These are phyloP conservation scores for Diaporthe citri DNA, from an alignment of 2,329 filamentous ascomycete species.

Conservation along the genomic window DNA sequence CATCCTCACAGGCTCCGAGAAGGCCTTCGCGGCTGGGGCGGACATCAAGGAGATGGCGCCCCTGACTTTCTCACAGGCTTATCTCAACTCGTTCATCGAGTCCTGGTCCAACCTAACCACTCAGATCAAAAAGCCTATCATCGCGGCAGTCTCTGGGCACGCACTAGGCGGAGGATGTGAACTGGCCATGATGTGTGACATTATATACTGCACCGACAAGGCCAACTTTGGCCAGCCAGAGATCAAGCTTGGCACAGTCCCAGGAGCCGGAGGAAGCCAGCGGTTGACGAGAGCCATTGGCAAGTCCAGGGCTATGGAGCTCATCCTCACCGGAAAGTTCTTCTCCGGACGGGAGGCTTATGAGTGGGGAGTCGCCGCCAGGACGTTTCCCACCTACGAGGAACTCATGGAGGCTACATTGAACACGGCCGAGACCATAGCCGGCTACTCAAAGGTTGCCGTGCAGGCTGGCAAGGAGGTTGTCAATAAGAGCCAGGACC, in stretches of 20 bases:
- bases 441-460: slow-evolving; percentile 86
- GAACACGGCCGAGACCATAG: slow-evolving; percentile 89
- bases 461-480: slow-evolving; percentile 94
- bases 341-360: slow-evolving; percentile 88
- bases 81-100: slow-evolving; percentile 93
- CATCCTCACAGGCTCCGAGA: slow-evolving; percentile 88
- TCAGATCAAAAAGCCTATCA: slow-evolving; percentile 90
- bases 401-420: slow-evolving; percentile 85
- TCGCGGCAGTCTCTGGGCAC: slow-evolving; percentile 94
- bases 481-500: slow-evolving; percentile 98
- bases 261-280: slow-evolving; percentile 92
- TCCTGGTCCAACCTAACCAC: slow-evolving; percentile 90
- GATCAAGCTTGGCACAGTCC: slow-evolving; percentile 93
- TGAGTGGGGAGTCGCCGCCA: slow-evolving; percentile 90
- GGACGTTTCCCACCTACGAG: slow-evolving; percentile 83
- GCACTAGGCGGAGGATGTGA: slow-evolving; percentile 96
- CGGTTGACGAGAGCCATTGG: slow-evolving; percentile 85
- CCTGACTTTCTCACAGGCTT: slow-evolving; percentile 88
- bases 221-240: slow-evolving; percentile 98
- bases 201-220: slow-evolving; percentile 87
- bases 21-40: slow-evolving; percentile 93
- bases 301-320: slow-evolving; percentile 90
- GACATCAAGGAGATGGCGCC: slow-evolving; percentile 99
- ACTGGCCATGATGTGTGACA: slow-evolving; percentile 96
- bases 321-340: slow-evolving; percentile 87